A percentile compares a stretch with the other conserved stretches of the same genome.
Evolutionary conservation across 2,329 filamentous ascomycete genomes (phyloP).

Genomic region (Conoideocrella luteorostrata): DNA sequence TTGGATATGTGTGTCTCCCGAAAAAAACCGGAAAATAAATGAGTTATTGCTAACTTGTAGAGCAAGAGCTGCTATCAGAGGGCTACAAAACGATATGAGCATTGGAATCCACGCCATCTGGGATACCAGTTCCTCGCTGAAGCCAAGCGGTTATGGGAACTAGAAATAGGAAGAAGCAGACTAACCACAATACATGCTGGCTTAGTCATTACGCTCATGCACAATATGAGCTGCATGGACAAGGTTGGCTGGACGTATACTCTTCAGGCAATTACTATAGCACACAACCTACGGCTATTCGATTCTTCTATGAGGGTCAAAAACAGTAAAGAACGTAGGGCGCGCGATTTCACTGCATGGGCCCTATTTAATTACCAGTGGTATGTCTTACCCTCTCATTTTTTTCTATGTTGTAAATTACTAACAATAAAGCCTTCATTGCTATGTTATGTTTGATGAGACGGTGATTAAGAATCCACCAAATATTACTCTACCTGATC

Average conservation of each 20-base stretch:
- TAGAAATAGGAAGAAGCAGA: slow-evolving; percentile 17
- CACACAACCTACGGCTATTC: slow-evolving; percentile 22
- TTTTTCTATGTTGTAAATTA: too few relatives aligned
- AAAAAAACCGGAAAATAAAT: too few relatives aligned
- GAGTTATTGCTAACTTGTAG: too few relatives aligned
- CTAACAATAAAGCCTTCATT: too few relatives aligned
- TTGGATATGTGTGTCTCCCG: slow-evolving; percentile 17
- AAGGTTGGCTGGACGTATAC: slow-evolving; percentile 26
- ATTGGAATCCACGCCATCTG: slow-evolving; percentile 28
- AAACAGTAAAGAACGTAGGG: slow-evolving; percentile 11
- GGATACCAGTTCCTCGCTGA: slow-evolving; percentile 30
- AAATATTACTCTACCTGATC: slow-evolving; percentile 17
- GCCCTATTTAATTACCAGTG: slow-evolving; percentile 25
- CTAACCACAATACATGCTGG: slow-evolving; percentile 28
- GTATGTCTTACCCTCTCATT: slow-evolving; percentile 16
- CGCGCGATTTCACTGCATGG: slow-evolving; percentile 27
- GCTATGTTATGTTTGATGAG: too few relatives aligned
- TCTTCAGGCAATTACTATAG: slow-evolving; percentile 22
- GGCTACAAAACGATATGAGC: slow-evolving; percentile 21
- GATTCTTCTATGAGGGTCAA: neutral
- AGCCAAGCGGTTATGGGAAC: slow-evolving; percentile 28
- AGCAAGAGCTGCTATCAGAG: slow-evolving; percentile 15
- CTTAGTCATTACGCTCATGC: slow-evolving; percentile 21
- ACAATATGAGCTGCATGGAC: slow-evolving; percentile 25
- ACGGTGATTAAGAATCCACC: slow-evolving; percentile 22